Evolutionary conservation across 371 early-diverging fungal genomes (phyloP).

Genomic region (Mortierella sp.): DNA sequence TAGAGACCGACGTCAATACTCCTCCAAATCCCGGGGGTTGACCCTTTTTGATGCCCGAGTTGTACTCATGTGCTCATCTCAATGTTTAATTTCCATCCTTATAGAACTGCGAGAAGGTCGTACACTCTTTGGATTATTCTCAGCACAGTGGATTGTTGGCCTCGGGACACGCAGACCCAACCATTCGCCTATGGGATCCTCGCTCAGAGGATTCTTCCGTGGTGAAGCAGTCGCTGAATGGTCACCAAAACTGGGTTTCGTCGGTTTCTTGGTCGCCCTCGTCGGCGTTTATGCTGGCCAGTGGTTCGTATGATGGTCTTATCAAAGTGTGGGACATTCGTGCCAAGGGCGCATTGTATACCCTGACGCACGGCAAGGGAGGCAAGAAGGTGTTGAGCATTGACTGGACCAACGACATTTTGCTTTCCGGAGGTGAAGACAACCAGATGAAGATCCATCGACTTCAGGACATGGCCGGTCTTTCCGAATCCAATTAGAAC

Average conservation of each 20-base stretch:
- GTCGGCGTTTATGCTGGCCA: constrained; percentile 79
- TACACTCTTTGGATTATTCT: constrained; percentile 81
- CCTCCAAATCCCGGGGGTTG: neutral
- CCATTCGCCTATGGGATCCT: constrained; percentile 91
- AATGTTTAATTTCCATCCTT: constrained; percentile 4
- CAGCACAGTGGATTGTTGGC: constrained; percentile 75
- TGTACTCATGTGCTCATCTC: neutral
- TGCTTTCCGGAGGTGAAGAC: constrained; percentile 89
- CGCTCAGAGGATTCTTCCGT: constrained; percentile 79
- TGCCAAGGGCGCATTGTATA: constrained; percentile 80
- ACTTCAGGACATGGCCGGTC: constrained; percentile 55
- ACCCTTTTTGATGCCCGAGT: neutral
- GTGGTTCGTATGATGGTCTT: constrained; percentile 88
- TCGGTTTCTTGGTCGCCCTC: constrained; percentile 87
- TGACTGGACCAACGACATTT: constrained; percentile 79
- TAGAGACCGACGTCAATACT: neutral
- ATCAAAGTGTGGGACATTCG: constrained; percentile 96
- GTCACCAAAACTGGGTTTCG: constrained; percentile 87
- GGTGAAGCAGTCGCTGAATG: constrained; percentile 80
- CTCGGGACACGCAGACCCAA: constrained; percentile 87
- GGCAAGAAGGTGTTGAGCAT: constrained; percentile 82
- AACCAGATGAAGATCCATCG: constrained; percentile 78
- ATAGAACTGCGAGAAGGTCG: constrained; percentile 89
- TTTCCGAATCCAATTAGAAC: neutral
- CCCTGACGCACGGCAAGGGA: constrained; percentile 57